Percentiles rank a stretch among this genome's conserved stretches.
Conservation (phyloP, 2,329 filamentous ascomycete species). For the Paramyrothecium sp. region DNA sequence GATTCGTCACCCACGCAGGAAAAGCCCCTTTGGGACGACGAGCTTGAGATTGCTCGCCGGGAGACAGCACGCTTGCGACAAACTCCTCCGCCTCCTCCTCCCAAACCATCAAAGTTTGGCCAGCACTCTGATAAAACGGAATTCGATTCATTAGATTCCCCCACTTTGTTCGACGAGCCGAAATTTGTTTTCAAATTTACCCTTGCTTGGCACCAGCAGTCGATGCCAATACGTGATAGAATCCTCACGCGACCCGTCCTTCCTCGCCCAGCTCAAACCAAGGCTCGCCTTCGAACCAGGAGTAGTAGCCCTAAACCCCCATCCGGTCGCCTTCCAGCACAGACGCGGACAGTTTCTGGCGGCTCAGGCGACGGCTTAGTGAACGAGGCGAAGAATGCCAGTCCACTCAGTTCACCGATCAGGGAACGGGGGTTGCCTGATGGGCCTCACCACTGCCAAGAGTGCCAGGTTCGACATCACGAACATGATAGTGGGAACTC, state of each 20-base stretch:
- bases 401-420: conserved; percentile 29
- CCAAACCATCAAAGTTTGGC: conserved; percentile 31
- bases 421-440: conserved; percentile 6
- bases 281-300: conserved; percentile 45
- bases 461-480: not conserved
- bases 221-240: conserved; percentile 55
- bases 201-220: conserved; percentile 61
- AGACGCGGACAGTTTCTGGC: conserved; percentile 48
- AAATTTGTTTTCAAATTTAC: conserved; percentile 73
- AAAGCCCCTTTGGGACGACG: conserved; percentile 36
- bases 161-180: conserved; percentile 53
- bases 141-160: conserved; percentile 52
- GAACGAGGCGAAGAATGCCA: conserved; percentile 50
- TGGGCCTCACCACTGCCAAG: too few relatives aligned
- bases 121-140: conserved; percentile 39
- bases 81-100: conserved; percentile 28
- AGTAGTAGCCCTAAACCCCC: conserved; percentile 37
- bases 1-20: not conserved
- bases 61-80: conserved; percentile 43
- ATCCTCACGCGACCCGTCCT: conserved; percentile 68
- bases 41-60: conserved; percentile 47
- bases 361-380: conserved; percentile 44
- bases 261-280: conserved; percentile 67
- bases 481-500: not conserved
- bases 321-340: conserved; percentile 34